phyloP scores from a whole-genome alignment of 2,329 filamentous ascomycete species.

The Cryphonectria radicalis region DNA sequence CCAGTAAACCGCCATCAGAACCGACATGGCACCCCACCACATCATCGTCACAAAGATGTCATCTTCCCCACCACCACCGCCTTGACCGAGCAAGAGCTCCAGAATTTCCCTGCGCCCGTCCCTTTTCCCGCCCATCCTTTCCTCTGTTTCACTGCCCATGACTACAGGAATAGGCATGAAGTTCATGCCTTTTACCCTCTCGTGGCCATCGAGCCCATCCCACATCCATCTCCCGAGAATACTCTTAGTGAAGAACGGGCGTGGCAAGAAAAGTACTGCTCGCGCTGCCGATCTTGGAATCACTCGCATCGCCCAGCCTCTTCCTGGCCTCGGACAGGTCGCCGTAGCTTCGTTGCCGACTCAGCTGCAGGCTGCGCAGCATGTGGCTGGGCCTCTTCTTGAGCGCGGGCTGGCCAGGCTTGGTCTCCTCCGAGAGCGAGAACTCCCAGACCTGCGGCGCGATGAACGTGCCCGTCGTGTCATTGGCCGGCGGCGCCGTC shows the following conservation, averaged over 20 bases:
- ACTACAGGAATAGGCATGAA: slow-evolving; percentile 13
- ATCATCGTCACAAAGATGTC: slow-evolving; percentile 29
- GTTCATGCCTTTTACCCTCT: neutral
- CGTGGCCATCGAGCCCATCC: neutral
- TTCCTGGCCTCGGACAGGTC: slow-evolving; percentile 28
- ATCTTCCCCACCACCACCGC: slow-evolving; percentile 8
- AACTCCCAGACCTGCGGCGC: slow-evolving; percentile 29
- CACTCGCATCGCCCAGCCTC: slow-evolving; percentile 23
- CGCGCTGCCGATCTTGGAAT: slow-evolving; percentile 18
- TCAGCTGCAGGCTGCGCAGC: slow-evolving; percentile 28
- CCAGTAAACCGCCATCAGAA: slow-evolving; percentile 20
- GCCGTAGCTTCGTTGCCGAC: slow-evolving; percentile 28
- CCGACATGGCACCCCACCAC: slow-evolving; percentile 14
- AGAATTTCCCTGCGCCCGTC: slow-evolving; percentile 20
- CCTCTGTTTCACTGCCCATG: neutral
- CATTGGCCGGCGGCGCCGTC: slow-evolving; percentile 20
- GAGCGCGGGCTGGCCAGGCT: slow-evolving; percentile 29
- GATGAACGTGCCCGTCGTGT: slow-evolving; percentile 26
- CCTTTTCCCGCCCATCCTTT: slow-evolving; percentile 9
- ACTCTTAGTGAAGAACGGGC: slow-evolving; percentile 27
- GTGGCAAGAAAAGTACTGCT: slow-evolving; percentile 26
- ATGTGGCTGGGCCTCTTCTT: slow-evolving; percentile 29
- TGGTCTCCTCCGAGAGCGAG: slow-evolving; percentile 26
- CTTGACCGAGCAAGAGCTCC: slow-evolving; percentile 8
- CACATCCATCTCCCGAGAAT: neutral